Percentiles rank a stretch among this genome's conserved stretches.
phyloP scores from a whole-genome alignment of 768 basidiomycete species.

The Chlorophyllum brunneum region DNA sequence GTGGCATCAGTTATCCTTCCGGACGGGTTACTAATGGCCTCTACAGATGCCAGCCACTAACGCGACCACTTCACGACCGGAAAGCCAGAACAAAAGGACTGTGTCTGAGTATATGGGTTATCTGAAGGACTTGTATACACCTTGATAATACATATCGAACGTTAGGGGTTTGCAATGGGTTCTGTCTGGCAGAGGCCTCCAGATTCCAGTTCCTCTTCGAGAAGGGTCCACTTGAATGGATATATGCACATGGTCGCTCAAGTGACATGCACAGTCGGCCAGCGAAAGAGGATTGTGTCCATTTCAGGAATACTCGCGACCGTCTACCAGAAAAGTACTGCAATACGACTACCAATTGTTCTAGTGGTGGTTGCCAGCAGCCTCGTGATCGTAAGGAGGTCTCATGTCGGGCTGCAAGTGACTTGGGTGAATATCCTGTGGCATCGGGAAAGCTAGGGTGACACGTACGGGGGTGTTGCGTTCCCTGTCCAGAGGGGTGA shows the following conservation, averaged over 20 bases:
- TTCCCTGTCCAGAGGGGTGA: conserved; percentile 46
- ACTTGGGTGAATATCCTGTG: conserved; percentile 5
- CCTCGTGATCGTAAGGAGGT: conserved; percentile 63
- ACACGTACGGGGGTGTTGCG: conserved; percentile 72
- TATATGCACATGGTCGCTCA: too few species aligned
- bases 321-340: neutral
- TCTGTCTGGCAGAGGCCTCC: neutral
- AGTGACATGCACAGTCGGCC: neutral
- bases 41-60: neutral
- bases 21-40: neutral
- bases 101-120: conserved; percentile 6
- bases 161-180: neutral
- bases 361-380: conserved; percentile 31
- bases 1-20: neutral
- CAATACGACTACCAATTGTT: conserved; percentile 1
- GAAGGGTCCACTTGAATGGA: too few species aligned
- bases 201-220: too few species aligned
- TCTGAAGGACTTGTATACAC: conserved; percentile 1
- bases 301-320: neutral
- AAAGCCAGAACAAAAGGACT: neutral
- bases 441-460: neutral
- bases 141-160: neutral
- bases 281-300: neutral
- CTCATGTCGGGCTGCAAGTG: conserved; percentile 53
- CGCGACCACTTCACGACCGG: neutral